These are phyloP conservation scores for Eucalyptus caleyi DNA, from an alignment of 345 rosid species.

Conservation along the genomic window DNA sequence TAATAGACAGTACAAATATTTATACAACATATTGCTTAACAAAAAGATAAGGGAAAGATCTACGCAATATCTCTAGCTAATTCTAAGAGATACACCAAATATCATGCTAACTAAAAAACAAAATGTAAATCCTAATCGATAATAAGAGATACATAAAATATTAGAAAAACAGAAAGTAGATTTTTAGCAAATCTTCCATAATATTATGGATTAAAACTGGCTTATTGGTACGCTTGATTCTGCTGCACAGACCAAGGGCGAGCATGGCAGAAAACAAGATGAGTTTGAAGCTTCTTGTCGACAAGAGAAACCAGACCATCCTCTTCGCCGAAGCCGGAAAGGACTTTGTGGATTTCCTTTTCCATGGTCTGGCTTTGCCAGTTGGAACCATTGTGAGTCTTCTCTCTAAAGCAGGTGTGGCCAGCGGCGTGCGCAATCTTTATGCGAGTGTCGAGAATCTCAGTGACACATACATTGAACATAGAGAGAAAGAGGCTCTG, in stretches of 20 bases:
- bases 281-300: neutral
- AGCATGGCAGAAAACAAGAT: neutral
- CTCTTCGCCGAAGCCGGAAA: neutral
- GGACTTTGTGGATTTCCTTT: slow-evolving; percentile 1
- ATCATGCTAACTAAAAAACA: no score
- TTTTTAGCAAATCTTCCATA: no score
- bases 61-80: no score
- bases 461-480: no score
- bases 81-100: no score
- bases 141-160: no score
- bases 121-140: no score
- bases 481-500: no score
- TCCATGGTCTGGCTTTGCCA: neutral
- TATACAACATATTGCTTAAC: no score
- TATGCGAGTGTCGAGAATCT: neutral
- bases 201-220: neutral
- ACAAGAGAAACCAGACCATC: neutral
- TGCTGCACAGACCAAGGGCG: neutral
- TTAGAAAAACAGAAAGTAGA: no score
- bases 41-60: no score
- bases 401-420: neutral
- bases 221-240: neutral
- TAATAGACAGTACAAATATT: no score
- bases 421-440: neutral
- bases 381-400: neutral